Evolutionary conservation across 2,329 filamentous ascomycete genomes (phyloP).

Genomic region (Verticillium alfalfae): DNA sequence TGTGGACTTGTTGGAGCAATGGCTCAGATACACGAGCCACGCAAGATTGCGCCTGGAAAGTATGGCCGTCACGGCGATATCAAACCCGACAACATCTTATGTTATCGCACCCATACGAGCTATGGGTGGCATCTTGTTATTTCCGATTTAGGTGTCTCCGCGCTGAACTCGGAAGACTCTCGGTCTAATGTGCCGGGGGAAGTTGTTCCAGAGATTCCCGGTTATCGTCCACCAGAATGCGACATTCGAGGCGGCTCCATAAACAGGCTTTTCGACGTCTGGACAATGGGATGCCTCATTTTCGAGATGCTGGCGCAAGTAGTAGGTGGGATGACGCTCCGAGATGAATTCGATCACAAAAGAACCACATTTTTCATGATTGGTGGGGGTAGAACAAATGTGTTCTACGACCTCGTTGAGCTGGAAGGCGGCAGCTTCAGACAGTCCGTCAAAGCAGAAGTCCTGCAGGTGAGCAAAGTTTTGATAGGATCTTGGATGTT

Average conservation of each 20-base stretch:
- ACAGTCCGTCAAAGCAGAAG: background rate
- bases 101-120: background rate
- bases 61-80: constrained; percentile 5
- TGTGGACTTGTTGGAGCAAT: constrained; percentile 4
- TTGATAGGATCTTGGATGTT: background rate
- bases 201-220: background rate
- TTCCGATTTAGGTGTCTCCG: background rate
- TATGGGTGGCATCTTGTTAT: background rate
- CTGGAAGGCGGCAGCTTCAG: background rate
- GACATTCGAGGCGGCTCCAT: background rate
- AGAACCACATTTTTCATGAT: background rate
- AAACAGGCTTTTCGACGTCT: background rate
- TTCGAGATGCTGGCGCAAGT: background rate
- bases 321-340: background rate
- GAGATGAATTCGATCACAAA: background rate
- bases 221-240: background rate
- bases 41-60: background rate
- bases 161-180: background rate
- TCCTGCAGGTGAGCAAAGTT: background rate
- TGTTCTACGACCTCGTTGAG: background rate
- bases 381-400: background rate
- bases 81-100: constrained; percentile 7
- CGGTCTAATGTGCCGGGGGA: background rate
- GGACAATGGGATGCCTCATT: background rate
- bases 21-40: background rate